phyloP scores from a whole-genome alignment of 305 asterid species.

The Fraxinus paxiana region DNA sequence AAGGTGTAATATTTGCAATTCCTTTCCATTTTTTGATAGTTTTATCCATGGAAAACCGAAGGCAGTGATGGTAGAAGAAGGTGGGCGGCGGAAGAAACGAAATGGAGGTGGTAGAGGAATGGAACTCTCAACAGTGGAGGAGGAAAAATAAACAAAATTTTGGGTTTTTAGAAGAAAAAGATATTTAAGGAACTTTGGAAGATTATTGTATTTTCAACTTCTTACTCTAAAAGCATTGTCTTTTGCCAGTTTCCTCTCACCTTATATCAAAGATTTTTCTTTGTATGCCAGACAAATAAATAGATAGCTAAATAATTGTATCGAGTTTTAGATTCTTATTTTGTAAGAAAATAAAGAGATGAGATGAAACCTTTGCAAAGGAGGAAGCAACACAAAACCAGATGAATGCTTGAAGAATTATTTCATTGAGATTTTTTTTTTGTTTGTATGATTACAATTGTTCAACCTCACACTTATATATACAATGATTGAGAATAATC shows the following conservation, averaged over 20 bases:
- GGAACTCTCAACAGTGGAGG: neutral
- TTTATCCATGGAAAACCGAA: neutral
- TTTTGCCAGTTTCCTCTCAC: neutral
- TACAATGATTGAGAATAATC: too few relatives aligned
- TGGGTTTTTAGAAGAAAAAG: neutral
- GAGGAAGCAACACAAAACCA: too few relatives aligned
- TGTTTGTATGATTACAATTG: too few relatives aligned
- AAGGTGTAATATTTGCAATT: constrained; percentile 64
- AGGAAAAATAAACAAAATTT: too few relatives aligned
- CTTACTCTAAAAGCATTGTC: neutral
- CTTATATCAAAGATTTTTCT: neutral
- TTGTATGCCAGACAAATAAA: neutral
- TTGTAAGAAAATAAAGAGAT: too few relatives aligned
- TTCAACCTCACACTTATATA: too few relatives aligned
- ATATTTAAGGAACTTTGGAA: neutral
- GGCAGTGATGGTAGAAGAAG: neutral
- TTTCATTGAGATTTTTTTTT: too few relatives aligned
- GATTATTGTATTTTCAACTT: neutral
- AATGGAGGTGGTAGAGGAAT: neutral
- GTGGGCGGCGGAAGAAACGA: neutral
- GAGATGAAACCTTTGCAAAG: too few relatives aligned
- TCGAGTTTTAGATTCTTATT: neutral
- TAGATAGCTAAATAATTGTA: neutral
- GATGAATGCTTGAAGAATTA: too few relatives aligned
- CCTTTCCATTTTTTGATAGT: neutral